phyloP scores from a whole-genome alignment of 2,329 filamentous ascomycete species.

The Clonostachys sp. region DNA sequence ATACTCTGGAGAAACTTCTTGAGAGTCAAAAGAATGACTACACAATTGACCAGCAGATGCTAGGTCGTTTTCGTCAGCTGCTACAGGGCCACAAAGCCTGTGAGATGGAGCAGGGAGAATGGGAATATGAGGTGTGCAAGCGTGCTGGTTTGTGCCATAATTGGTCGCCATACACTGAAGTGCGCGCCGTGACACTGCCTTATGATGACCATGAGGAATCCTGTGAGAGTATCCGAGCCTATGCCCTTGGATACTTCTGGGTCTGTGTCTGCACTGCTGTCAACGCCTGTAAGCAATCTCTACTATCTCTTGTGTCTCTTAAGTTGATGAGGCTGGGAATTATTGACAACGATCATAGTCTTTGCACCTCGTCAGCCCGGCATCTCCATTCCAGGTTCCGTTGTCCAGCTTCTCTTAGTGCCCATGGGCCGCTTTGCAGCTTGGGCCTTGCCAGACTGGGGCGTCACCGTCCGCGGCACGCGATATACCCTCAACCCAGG shows the following conservation, averaged over 20 bases:
- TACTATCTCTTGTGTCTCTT: too few relatives aligned
- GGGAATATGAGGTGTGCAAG: constrained; percentile 16
- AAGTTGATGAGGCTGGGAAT: not conserved
- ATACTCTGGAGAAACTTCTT: constrained; percentile 7
- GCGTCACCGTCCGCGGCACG: constrained; percentile 23
- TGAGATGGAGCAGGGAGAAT: constrained; percentile 16
- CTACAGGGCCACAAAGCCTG: constrained; percentile 14
- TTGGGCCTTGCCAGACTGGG: constrained; percentile 33
- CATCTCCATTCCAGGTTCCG: constrained; percentile 18
- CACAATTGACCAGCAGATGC: constrained; percentile 14
- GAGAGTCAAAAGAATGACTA: constrained; percentile 15
- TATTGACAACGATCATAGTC: constrained; percentile 1
- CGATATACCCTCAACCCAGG: constrained; percentile 30
- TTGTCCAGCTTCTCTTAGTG: constrained; percentile 36
- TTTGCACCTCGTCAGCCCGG: constrained; percentile 7
- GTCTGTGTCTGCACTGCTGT: constrained; percentile 11
- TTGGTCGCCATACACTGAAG: constrained; percentile 16
- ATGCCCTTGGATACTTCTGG: constrained; percentile 18
- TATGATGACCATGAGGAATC: constrained; percentile 17
- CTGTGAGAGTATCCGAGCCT: constrained; percentile 18
- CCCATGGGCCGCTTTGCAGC: constrained; percentile 31
- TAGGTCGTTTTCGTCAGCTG: constrained; percentile 11
- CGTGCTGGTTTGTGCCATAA: constrained; percentile 9
- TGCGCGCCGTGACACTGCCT: constrained; percentile 15
- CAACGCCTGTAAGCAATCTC: constrained; percentile 4